Evolutionary conservation across 352 stramenopile genomes (phyloP).

Genomic region (Nannochloropsis limnetica): DNA sequence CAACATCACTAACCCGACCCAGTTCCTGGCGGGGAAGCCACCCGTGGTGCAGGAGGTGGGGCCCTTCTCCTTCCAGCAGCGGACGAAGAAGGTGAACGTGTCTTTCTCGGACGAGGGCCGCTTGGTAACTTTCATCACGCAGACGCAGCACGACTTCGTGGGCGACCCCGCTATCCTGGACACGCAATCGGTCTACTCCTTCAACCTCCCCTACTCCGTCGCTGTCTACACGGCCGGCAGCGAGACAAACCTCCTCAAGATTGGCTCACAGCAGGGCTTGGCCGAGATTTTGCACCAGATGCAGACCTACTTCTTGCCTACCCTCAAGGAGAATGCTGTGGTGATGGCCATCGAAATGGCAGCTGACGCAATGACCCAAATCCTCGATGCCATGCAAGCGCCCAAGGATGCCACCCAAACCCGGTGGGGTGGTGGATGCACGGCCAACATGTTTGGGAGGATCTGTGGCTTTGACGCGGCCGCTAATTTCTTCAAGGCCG

Average conservation of each 20-base stretch:
- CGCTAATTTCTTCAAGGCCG: constrained; percentile 11
- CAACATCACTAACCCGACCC: constrained; percentile 5
- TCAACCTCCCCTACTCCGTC: constrained; percentile 24
- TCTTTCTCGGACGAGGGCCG: neutral
- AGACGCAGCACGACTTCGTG: constrained; percentile 24
- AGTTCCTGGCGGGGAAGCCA: constrained; percentile 1
- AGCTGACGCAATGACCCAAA: constrained; percentile 14
- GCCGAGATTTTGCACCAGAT: neutral
- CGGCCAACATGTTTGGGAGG: constrained; percentile 11
- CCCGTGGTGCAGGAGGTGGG: constrained; percentile 6
- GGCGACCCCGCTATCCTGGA: neutral
- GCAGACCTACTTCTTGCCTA: constrained; percentile 7
- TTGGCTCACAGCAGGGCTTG: constrained; percentile 10
- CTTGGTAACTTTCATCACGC: neutral
- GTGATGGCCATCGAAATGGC: constrained; percentile 25
- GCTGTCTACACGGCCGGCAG: constrained; percentile 25
- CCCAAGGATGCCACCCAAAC: neutral
- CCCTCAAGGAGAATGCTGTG: constrained; percentile 32
- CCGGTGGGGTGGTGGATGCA: neutral
- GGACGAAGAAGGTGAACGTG: constrained; percentile 6
- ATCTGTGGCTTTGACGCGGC: neutral
- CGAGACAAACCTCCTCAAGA: constrained; percentile 32
- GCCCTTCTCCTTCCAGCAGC: constrained; percentile 7
- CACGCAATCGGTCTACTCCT: constrained; percentile 18
- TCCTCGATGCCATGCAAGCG: constrained; percentile 23